phyloP scores from a whole-genome alignment of 1,284 basidiomycete genomes.

The Earliella scabrosa region DNA sequence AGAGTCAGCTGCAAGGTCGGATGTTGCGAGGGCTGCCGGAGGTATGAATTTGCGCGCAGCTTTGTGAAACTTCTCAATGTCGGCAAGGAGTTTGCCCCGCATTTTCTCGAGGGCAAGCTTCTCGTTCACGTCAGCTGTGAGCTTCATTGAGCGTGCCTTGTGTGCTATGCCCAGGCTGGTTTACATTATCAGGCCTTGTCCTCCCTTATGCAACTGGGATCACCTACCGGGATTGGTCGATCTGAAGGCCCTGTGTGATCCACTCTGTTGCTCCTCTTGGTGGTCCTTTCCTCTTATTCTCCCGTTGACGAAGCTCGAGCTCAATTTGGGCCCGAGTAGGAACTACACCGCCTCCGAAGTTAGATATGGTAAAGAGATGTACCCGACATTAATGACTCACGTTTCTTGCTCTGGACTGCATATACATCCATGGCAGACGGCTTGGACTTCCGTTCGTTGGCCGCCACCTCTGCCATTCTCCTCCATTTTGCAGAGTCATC shows the following conservation, averaged over 20 bases:
- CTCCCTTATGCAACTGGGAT: not conserved
- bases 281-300: not conserved
- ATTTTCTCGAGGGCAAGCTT: not conserved
- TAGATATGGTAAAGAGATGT: no score
- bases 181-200: not conserved
- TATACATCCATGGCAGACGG: not conserved
- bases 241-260: not conserved
- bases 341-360: no score
- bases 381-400: not conserved
- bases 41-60: not conserved
- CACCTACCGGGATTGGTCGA: not conserved
- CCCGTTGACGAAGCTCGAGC: not conserved
- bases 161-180: not conserved
- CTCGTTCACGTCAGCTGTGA: not conserved
- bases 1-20: not conserved
- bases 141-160: not conserved
- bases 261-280: not conserved
- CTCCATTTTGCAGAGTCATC: not conserved
- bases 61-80: not conserved
- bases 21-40: not conserved
- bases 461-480: not conserved
- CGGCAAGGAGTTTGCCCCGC: not conserved
- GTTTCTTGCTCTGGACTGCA: not conserved
- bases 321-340: not conserved
- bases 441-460: not conserved